Evolutionary conservation across 345 rosid genomes (phyloP), one percentile per base, ranked within the genome.

Genomic region (Salix suchowensis): DNA sequence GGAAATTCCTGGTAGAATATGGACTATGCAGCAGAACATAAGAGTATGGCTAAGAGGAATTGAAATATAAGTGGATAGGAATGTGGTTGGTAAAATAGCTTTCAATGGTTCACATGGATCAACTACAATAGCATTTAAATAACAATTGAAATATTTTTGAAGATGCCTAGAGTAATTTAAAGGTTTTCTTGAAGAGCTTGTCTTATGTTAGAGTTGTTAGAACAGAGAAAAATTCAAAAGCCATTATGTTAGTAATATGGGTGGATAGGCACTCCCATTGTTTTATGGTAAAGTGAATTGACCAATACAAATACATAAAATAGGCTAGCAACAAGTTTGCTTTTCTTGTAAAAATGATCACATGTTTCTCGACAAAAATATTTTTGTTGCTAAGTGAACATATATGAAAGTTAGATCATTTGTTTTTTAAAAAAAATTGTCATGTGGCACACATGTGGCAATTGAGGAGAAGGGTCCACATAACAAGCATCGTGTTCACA

Each of bases 341-440:
- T 74, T 46, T 74, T 52, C 46, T 13, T n/a, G 24, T 7, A 58
- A 55, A 52, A 48, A 7, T 30, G 70, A 65, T 65, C 77, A 73
- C 2, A 34, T n/a, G 71, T 65, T 65, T 66, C 52, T 14, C 77
- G 16, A 14, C 3, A 42, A 30, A 32, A 2, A 19, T 4, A 65
- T 26, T 26, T 4, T 28, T 37, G 50, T 18, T 32, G 46, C 16
- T 36, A 40, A 9, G 26, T 65, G 21, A 68, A 16, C 19, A 37
- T 7, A 14, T 13, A 75, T 7, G 23, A 21, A 75, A 28, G 19
- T 24, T 4, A 62, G 11, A 12, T 37, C 76, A 15, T 26, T 52
- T 37, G 44, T 60, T n/a, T 54, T 5, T 23, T 1, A 26, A 26
- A 16, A 39, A 16, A 12, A 24, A n/a, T 26, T 26, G 15, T 6